Evolutionary conservation across 2,329 filamentous ascomycete genomes (phyloP), one percentile per base, ranked within the genome.

Genomic region (Microdochium nivale): DNA sequence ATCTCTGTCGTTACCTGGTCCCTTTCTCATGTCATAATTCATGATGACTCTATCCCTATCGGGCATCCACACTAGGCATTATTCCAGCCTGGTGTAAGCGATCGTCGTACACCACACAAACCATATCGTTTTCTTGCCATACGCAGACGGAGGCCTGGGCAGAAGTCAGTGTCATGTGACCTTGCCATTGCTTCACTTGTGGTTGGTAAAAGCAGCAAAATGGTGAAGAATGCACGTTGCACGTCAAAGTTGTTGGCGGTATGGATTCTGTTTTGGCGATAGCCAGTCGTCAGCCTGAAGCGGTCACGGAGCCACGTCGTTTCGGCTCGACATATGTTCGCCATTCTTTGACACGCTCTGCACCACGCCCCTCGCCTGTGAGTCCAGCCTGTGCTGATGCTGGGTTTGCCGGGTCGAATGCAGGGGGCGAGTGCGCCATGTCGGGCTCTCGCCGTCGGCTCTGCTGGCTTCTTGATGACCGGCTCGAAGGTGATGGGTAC

Each of bases 261-360:
- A n/a, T n/a, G n/a, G n/a, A n/a, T n/a, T n/a, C n/a, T n/a, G n/a
- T n/a, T 23, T 8, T 43, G 40, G 48, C 21, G 32, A 3, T n/a
- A n/a, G n/a, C n/a, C n/a, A n/a, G n/a, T 13, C 24, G 24, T 25
- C 14, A 47, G n/a, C 46, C 46, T n/a, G 27, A 24, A 30, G 25
- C 46, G 19, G 46, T 47, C 24, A 37, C 48, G 16, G 21, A 9
- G n/a, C 48, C 24, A 10, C 27, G 43, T 11, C 24, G 63, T 40
- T 70, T 68, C 43, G 71, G 70, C 37, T 63, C 55, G 3, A 79
- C 72, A 61, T 74, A 76, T 40, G 64, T 69, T 53, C 67, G 67
- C 76, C 76, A 79, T 52, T 77, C 72, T 44, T 63, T 65, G 19
- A 79, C 75, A 7, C 76, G 67, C 55, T 72, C 67, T 68, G 72